Conservation (phyloP, 805 yeast genomes). For the Tetrapisispora iriomotensis region DNA sequence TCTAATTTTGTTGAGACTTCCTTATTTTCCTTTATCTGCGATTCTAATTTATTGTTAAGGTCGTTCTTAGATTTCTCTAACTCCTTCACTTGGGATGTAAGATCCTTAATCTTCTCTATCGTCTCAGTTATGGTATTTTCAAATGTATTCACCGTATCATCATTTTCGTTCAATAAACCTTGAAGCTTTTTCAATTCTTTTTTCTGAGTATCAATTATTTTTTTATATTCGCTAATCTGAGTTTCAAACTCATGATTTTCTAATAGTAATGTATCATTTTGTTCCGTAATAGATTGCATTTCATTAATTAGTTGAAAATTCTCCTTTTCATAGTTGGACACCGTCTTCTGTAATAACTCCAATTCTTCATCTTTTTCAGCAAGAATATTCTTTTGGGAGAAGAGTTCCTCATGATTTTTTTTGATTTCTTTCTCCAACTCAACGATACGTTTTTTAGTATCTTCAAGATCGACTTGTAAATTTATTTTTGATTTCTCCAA, state of each 20-base stretch:
- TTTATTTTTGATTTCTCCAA: no score
- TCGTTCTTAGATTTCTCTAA: not conserved
- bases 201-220: not conserved
- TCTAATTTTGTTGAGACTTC: not conserved
- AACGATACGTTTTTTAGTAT: no score
- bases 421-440: not conserved
- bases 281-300: not conserved
- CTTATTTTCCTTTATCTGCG: not conserved
- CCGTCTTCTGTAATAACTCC: no score
- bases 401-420: not conserved
- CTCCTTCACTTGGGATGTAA: not conserved
- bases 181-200: not conserved
- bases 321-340: not conserved
- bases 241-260: not conserved
- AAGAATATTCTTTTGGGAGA: not conserved
- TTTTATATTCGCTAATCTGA: not conserved
- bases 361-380: not conserved
- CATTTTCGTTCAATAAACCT: not conserved
- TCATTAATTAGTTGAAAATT: not conserved
- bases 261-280: not conserved
- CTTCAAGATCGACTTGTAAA: no score
- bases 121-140: not conserved
- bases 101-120: not conserved
- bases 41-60: not conserved
- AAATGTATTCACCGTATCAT: not conserved